Evolutionary conservation across 2,329 filamentous ascomycete species (phyloP).

Genomic region (Diplocarpon mali): DNA sequence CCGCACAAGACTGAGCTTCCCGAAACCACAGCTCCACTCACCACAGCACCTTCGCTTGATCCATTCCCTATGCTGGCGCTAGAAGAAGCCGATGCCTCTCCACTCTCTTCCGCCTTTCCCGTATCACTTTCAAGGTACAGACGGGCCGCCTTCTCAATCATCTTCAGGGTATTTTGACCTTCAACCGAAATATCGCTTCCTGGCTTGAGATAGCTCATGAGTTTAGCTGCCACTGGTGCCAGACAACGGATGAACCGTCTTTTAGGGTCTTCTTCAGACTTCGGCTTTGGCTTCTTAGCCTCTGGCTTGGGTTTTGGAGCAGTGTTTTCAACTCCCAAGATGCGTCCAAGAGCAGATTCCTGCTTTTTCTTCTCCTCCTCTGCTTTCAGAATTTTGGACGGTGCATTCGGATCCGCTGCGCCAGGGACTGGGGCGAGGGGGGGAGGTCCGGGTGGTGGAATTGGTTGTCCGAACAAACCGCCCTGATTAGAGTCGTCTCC

Average conservation of each 20-base stretch:
- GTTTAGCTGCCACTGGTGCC: conserved; percentile 28
- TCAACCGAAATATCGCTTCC: conserved; percentile 29
- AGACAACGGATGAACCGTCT: conserved; percentile 31
- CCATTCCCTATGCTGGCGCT: conserved; percentile 10
- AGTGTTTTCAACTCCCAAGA: conserved; percentile 39
- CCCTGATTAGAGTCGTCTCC: conserved; percentile 43
- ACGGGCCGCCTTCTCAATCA: conserved; percentile 39
- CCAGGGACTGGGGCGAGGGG: conserved; percentile 13
- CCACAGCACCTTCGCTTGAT: conserved; percentile 7
- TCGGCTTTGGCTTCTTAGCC: background rate
- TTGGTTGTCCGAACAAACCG: conserved; percentile 36
- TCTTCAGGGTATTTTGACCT: conserved; percentile 36
- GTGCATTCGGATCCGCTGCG: conserved; percentile 29
- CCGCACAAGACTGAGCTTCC: conserved; percentile 20
- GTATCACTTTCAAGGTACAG: conserved; percentile 33
- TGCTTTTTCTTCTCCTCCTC: conserved; percentile 44
- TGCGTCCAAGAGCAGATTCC: conserved; percentile 39
- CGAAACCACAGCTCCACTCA: conserved; percentile 6
- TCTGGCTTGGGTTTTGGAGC: conserved; percentile 3
- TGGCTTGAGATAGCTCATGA: conserved; percentile 32
- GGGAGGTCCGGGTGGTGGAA: conserved; percentile 21
- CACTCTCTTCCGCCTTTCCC: background rate
- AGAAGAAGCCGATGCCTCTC: conserved; percentile 1
- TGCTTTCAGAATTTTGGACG: conserved; percentile 36
- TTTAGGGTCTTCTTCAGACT: conserved; percentile 23